Evolutionary conservation across 495 filamentous ascomycete species (phyloP).

Genomic region (Neurospora cerealis): DNA sequence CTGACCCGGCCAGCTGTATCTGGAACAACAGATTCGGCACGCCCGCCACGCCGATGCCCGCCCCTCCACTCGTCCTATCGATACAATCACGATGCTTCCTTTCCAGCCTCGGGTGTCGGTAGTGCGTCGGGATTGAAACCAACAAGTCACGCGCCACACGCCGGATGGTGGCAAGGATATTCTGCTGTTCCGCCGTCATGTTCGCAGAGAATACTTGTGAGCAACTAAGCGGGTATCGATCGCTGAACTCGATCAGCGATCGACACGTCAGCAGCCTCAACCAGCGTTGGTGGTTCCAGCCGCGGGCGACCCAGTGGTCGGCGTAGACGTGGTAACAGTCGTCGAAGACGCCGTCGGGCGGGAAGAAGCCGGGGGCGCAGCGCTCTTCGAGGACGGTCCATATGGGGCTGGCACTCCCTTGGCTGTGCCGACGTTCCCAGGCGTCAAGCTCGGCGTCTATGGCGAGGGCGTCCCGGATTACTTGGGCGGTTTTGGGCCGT

Average conservation of each 20-base stretch:
- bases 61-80: conserved; percentile 28
- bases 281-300: conserved; percentile 57
- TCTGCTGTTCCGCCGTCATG: conserved; percentile 24
- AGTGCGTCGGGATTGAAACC: conserved; percentile 34
- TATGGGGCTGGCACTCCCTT: conserved; percentile 7
- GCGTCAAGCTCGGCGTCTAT: conserved; percentile 25
- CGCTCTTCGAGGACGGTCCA: conserved; percentile 22
- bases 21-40: conserved; percentile 34
- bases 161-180: conserved; percentile 18
- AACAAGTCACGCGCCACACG: conserved; percentile 32
- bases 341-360: conserved; percentile 37
- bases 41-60: conserved; percentile 31
- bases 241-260: conserved; percentile 30
- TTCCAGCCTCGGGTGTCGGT: conserved; percentile 31
- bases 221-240: conserved; percentile 20
- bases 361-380: conserved; percentile 16
- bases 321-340: conserved; percentile 51
- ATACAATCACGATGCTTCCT: conserved; percentile 16
- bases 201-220: conserved; percentile 9
- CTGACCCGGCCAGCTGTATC: conserved; percentile 30
- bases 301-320: conserved; percentile 45
- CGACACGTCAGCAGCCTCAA: conserved; percentile 49
- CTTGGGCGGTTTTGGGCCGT: conserved; percentile 13
- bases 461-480: conserved; percentile 22
- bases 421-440: conserved; percentile 19